phyloP scores from a whole-genome alignment of 208 protist genomes.

The Acanthamoeba rhysodes region DNA sequence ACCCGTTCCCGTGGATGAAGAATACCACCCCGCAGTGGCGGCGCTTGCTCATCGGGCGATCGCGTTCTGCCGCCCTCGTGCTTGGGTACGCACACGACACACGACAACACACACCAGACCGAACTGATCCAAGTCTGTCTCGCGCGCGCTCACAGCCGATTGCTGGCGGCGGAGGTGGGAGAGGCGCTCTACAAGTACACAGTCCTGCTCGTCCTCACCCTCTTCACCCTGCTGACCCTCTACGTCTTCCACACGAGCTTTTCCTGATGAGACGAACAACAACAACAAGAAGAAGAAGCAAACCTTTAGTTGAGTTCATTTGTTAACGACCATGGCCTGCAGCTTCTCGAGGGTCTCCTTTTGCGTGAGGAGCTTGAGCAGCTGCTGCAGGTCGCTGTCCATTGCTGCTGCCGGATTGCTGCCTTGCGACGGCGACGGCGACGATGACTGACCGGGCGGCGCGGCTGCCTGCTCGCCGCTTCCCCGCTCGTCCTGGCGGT shows the following conservation, averaged over 20 bases:
- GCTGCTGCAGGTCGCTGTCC: constrained; percentile 43
- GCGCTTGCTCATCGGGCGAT: neutral
- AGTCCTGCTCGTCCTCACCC: neutral
- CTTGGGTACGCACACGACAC: neutral
- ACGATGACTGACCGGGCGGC: neutral
- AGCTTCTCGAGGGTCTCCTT: constrained; percentile 46
- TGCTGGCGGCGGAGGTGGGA: neutral
- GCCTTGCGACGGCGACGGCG: neutral
- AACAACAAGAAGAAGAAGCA: too few species aligned
- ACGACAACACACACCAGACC: too few species aligned
- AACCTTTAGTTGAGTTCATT: too few species aligned
- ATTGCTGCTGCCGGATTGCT: neutral
- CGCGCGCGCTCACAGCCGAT: neutral
- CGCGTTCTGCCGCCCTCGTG: neutral
- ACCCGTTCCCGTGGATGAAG: neutral
- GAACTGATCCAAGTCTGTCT: neutral
- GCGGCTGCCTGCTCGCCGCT: neutral
- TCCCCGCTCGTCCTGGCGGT: neutral
- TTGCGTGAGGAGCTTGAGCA: constrained; percentile 14
- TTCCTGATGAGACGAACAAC: neutral
- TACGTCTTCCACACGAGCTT: constrained; percentile 22
- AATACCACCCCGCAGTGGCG: neutral
- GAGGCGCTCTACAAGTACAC: constrained; percentile 27
- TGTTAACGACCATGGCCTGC: neutral
- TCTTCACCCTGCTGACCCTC: neutral